Base-by-base conservation (phyloP, 805 yeast genomes). In the Trichomonascus vanleenenianus region DNA sequence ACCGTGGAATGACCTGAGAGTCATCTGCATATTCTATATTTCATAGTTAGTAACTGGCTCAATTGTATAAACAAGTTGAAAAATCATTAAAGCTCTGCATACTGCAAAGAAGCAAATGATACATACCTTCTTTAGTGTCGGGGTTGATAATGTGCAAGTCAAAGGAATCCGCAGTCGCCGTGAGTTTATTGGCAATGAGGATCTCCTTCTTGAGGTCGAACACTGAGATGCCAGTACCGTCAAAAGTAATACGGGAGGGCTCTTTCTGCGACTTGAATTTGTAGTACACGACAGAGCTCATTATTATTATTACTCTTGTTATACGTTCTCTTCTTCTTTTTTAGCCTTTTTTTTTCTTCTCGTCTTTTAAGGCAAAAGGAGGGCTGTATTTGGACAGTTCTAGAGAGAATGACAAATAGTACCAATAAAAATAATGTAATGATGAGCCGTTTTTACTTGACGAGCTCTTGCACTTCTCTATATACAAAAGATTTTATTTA, bases 221-320 rank as follows among this genome's bases (percentile, higher is more conserved):
- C 1, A 89, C 95, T 1, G 95, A 86, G 36, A 93, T 79, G 25
- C 97, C 97, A 0, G 98, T 91, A 16, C 98, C 99, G 62, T 93
- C 98, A 60, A 93, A 93, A 40, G 81, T 74, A 22, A 93, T 78
- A 37, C 94, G 75, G 1, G 85, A 79, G 25, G 85, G 81, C 36
- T 76, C 80, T 57, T 80, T 82, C 62, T 89, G 96, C 12, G 95
- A 91, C 49, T 79, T 68, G 64, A 93, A 91, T 60, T 79, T 74
- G 61, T 91, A 91, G 62, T 87, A 93, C 9, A 91, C 85, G 2
- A 85, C 82, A 11, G 95, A 85, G 7, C 95, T 83, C 95, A 87
- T 86, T 11, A 34, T 19, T 19, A 15, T 32, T 32, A 15, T 10
- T 30, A 30, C n/a, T n/a, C n/a, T n/a, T n/a, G n/a, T 22, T 22